Percentiles rank a stretch among this genome's conserved stretches.
Evolutionary conservation across 306 rosid genomes (phyloP).

Genomic region (Medicago lupulina): DNA sequence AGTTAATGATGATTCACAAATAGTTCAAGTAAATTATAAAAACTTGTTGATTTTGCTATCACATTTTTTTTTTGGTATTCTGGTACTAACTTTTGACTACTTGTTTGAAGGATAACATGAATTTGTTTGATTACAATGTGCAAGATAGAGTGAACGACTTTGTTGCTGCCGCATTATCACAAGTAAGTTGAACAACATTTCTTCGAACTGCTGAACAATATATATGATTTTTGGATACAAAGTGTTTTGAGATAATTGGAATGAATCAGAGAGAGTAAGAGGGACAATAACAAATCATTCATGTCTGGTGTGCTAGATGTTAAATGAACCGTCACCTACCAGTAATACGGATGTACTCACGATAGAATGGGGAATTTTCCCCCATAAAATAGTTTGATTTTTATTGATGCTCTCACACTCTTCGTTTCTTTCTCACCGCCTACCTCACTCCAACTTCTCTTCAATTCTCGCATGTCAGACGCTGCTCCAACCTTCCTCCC

Average conservation of each 20-base stretch:
- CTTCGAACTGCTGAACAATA: constrained; percentile 28
- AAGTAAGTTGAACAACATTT: constrained; percentile 60
- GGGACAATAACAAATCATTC: no score
- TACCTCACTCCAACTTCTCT: no score
- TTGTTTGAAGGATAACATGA: constrained; percentile 64
- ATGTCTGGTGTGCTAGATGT: no score
- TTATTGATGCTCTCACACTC: no score
- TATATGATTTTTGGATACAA: not conserved
- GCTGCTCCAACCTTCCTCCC: not conserved
- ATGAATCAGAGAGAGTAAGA: no score
- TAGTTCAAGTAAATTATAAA: constrained; percentile 63
- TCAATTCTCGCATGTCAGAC: no score
- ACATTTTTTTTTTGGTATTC: constrained; percentile 25
- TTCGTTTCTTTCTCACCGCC: no score
- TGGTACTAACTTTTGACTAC: constrained; percentile 43
- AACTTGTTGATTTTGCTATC: constrained; percentile 40
- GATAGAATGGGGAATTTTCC: no score
- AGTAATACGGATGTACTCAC: no score
- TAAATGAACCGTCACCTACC: no score
- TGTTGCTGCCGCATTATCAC: constrained; percentile 78
- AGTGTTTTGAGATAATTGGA: no score
- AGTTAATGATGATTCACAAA: constrained; percentile 63
- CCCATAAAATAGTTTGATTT: no score
- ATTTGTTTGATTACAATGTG: constrained; percentile 83
- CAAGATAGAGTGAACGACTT: constrained; percentile 74